Conservation (phyloP, 1,139 yeast species). For the Blastobotrys indianensis region DNA sequence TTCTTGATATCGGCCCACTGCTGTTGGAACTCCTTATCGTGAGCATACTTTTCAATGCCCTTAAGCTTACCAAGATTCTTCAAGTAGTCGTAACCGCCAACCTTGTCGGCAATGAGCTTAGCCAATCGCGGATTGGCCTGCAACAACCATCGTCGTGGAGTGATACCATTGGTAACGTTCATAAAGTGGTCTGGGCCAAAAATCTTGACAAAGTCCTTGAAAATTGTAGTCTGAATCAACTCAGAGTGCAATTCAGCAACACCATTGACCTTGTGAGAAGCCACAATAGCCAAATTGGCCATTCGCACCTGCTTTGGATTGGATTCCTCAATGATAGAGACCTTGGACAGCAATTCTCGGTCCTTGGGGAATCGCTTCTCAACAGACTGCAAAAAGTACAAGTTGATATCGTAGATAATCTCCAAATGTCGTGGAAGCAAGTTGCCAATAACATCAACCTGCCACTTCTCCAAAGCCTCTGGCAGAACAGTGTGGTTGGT, state of each 20-base stretch:
- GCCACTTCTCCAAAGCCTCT: conserved; percentile 96
- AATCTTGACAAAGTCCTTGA: conserved; percentile 79
- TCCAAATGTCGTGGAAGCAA: conserved; percentile 89
- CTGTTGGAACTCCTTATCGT: conserved; percentile 61
- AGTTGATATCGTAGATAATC: conserved; percentile 81
- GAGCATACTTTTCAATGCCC: conserved; percentile 57
- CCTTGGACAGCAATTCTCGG: conserved; percentile 58
- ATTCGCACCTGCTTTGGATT: conserved; percentile 77
- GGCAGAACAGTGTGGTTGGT: conserved; percentile 94
- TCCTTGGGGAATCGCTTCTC: conserved; percentile 67
- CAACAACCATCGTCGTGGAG: conserved; percentile 94
- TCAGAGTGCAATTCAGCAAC: conserved; percentile 95
- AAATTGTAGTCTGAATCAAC: conserved; percentile 80
- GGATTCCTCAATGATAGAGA: conserved; percentile 81
- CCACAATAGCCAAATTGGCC: conserved; percentile 89
- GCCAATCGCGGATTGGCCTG: conserved; percentile 87
- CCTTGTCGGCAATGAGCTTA: conserved; percentile 60
- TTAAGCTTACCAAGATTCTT: conserved; percentile 65
- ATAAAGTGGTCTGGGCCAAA: conserved; percentile 80
- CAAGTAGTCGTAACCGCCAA: conserved; percentile 66
- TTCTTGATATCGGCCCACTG: conserved; percentile 70
- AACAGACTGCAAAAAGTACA: conserved; percentile 69
- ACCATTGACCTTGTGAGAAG: conserved; percentile 91
- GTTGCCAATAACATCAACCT: conserved; percentile 69
- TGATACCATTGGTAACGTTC: conserved; percentile 91